Conservation (phyloP, 2,329 filamentous ascomycete genomes). For the Aschersonia sp. region DNA sequence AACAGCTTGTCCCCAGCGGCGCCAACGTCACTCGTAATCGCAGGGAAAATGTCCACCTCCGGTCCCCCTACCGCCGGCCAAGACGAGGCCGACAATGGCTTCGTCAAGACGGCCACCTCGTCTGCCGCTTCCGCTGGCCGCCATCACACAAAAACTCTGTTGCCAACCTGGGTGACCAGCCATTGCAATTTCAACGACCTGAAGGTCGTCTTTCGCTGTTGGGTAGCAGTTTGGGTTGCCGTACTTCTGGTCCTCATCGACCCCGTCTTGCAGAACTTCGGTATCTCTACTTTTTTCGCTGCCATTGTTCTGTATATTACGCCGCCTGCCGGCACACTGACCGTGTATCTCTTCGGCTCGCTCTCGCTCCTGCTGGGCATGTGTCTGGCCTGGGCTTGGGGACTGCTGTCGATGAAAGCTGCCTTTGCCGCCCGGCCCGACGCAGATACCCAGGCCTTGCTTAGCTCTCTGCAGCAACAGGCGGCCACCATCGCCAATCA, state of each 20-base stretch:
- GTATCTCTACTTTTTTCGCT: conserved; percentile 29
- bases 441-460: conserved; percentile 18
- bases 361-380: conserved; percentile 30
- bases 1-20: no score
- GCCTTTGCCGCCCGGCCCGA: conserved; percentile 26
- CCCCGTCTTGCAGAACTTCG: conserved; percentile 23
- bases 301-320: conserved; percentile 26
- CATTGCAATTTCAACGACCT: conserved; percentile 25
- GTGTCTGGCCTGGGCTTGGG: conserved; percentile 33
- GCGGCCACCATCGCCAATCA: conserved; percentile 18
- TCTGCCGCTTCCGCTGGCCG: no score
- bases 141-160: no score
- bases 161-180: no score
- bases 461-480: conserved; percentile 18
- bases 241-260: conserved; percentile 30
- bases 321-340: conserved; percentile 28
- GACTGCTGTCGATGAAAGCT: conserved; percentile 31
- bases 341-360: conserved; percentile 26
- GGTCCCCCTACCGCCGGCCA: no score
- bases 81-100: no score
- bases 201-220: conserved; percentile 31
- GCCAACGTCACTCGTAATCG: no score
- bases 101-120: no score
- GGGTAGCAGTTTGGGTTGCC: conserved; percentile 28
- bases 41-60: no score